These are phyloP conservation scores for Maudiozyma humilis DNA, from an alignment of 1,139 yeast species.

Conservation along the genomic window DNA sequence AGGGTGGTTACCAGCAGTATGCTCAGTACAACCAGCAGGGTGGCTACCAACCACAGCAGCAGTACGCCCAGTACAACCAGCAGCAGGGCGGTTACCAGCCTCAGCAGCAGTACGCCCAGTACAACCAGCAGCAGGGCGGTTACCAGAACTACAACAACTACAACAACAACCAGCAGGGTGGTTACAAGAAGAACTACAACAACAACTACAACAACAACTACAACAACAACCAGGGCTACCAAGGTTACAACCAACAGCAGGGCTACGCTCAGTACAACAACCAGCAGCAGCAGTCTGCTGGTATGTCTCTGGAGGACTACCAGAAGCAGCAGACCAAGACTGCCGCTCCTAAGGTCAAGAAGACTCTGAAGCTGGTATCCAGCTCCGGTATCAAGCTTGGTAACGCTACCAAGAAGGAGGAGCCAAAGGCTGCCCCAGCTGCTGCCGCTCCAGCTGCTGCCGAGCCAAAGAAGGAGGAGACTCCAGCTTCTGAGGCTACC, in stretches of 20 bases:
- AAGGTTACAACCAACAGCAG: slow-evolving; percentile 22
- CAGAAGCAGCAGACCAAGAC: slow-evolving; percentile 50
- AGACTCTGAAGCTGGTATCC: slow-evolving; percentile 55
- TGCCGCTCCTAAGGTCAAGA: slow-evolving; percentile 45
- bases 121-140: slow-evolving; percentile 14
- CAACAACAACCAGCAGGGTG: slow-evolving; percentile 22
- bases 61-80: slow-evolving; percentile 9
- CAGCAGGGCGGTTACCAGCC: slow-evolving; percentile 14
- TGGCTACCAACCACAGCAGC: slow-evolving; percentile 10
- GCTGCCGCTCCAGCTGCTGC: slow-evolving; percentile 17
- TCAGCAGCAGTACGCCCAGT: slow-evolving; percentile 17
- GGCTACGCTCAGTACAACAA: slow-evolving; percentile 16
- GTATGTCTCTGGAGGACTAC: slow-evolving; percentile 83
- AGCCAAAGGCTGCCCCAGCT: slow-evolving; percentile 23
- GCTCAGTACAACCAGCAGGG: slow-evolving; percentile 17
- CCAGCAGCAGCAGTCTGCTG: slow-evolving; percentile 37
- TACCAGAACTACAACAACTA: slow-evolving; percentile 19
- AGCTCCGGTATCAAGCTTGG: slow-evolving; percentile 64
- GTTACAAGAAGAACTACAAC: slow-evolving; percentile 17
- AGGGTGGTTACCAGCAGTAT: slow-evolving; percentile 23
- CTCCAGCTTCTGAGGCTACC: neutral
- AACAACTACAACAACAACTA: slow-evolving; percentile 13
- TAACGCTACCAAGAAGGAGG: slow-evolving; percentile 43
- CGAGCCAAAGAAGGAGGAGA: neutral
- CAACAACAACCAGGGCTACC: slow-evolving; percentile 22